phyloP scores from a whole-genome alignment of 306 rosid species.

The Dryas drummondii region DNA sequence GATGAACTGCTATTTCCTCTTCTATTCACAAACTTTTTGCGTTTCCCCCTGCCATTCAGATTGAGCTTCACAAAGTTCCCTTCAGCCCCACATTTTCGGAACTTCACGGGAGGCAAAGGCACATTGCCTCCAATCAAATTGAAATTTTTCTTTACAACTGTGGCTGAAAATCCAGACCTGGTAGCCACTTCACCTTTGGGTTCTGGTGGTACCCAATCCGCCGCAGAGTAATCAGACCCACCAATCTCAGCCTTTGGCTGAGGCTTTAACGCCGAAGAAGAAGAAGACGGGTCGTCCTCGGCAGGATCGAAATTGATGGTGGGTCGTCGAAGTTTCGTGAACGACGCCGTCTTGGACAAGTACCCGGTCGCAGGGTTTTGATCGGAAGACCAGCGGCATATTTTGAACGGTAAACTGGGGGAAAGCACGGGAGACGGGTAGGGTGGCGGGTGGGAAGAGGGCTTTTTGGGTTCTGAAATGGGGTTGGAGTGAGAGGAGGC shows the following conservation, averaged over 20 bases:
- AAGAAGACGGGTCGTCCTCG: slow-evolving; percentile 19
- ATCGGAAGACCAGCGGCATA: slow-evolving; percentile 48
- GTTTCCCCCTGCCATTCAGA: slow-evolving; percentile 43
- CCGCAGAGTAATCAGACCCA: not conserved
- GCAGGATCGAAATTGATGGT: slow-evolving; percentile 35
- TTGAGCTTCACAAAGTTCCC: slow-evolving; percentile 83
- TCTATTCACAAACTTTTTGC: slow-evolving; percentile 46
- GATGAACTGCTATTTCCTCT: slow-evolving; percentile 31
- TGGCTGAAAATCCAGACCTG: slow-evolving; percentile 11
- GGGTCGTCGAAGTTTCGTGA: slow-evolving; percentile 57
- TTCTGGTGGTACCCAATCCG: slow-evolving; percentile 21
- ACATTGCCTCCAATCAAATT: slow-evolving; percentile 61
- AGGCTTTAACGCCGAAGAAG: slow-evolving; percentile 16
- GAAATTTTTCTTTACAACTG: slow-evolving; percentile 35
- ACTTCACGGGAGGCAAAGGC: slow-evolving; percentile 46
- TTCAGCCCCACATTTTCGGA: slow-evolving; percentile 44
- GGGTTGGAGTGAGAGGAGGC: slow-evolving; percentile 31
- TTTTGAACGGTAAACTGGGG: slow-evolving; percentile 57
- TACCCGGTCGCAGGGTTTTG: slow-evolving; percentile 27
- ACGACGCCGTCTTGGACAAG: slow-evolving; percentile 57
- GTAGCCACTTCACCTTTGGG: slow-evolving; percentile 14
- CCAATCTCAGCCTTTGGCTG: slow-evolving; percentile 10
- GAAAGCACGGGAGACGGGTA: slow-evolving; percentile 28
- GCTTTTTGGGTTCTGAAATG: slow-evolving; percentile 36
- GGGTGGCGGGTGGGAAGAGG: slow-evolving; percentile 29